These are phyloP conservation scores for Entomortierella beljakovae DNA, from an alignment of 192 early-diverging fungal genomes.

Conservation along the genomic window DNA sequence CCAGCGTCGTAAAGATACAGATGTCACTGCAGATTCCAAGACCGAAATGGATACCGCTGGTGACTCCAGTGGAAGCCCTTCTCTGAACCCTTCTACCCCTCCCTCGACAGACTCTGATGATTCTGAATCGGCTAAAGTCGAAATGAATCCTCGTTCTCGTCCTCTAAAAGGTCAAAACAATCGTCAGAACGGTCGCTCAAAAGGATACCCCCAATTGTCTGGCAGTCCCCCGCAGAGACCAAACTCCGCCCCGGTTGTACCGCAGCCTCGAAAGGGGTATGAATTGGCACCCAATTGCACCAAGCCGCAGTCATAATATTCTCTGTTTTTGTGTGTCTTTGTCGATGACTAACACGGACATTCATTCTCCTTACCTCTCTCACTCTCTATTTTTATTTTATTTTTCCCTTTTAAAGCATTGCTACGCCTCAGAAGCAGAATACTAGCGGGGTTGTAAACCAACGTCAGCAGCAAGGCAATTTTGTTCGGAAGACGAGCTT, in stretches of 20 bases:
- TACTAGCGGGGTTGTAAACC: neutral
- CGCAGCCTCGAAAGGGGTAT: conserved; percentile 42
- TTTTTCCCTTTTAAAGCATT: neutral
- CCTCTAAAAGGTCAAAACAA: neutral
- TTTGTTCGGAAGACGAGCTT: neutral
- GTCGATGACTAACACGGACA: conserved; percentile 2
- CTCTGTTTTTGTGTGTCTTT: neutral
- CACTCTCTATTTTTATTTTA: conserved; percentile 1
- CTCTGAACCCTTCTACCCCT: conserved; percentile 30
- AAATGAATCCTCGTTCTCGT: conserved; percentile 6
- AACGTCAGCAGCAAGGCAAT: conserved; percentile 3
- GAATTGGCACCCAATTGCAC: neutral
- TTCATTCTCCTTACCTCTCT: no score
- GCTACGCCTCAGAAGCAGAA: conserved; percentile 9
- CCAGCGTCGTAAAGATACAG: conserved; percentile 58
- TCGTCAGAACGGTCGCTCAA: conserved; percentile 3
- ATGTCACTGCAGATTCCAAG: conserved; percentile 13
- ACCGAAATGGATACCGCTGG: conserved; percentile 14
- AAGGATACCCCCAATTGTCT: conserved; percentile 12
- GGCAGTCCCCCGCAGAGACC: conserved; percentile 35
- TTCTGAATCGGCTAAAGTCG: conserved; percentile 27
- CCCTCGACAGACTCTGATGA: conserved; percentile 52
- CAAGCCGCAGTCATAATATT: conserved; percentile 11
- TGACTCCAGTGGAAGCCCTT: conserved; percentile 31
- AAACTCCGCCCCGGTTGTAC: conserved; percentile 31